A percentile compares a stretch with the other conserved stretches of the same genome.
These are phyloP conservation scores for Scleromitrula shiraiana DNA, from an alignment of 2,329 filamentous ascomycete genomes.

Conservation along the genomic window DNA sequence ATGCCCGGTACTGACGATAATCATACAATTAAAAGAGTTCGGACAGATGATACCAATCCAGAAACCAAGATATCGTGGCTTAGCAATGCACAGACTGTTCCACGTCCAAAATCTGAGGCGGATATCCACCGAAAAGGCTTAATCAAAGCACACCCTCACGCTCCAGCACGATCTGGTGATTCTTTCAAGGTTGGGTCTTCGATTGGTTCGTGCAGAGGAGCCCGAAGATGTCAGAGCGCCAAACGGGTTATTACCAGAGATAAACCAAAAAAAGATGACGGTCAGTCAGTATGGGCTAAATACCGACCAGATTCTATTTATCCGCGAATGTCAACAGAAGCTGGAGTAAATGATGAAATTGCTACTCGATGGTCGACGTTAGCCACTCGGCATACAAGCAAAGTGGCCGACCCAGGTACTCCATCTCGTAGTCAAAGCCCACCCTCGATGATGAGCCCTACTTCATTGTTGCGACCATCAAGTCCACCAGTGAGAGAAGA, in stretches of 20 bases:
- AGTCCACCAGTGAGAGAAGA: no score
- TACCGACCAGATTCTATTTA: neutral
- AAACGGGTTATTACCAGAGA: conserved; percentile 11
- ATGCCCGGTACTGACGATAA: neutral
- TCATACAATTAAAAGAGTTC: no score
- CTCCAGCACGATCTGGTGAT: conserved; percentile 13
- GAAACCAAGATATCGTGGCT: neutral
- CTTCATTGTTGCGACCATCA: no score
- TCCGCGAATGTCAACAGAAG: neutral
- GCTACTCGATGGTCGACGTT: neutral
- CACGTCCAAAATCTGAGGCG: conserved; percentile 1
- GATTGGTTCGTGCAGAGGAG: conserved; percentile 14
- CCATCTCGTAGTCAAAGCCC: neutral
- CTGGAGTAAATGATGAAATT: neutral
- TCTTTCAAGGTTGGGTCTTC: conserved; percentile 14
- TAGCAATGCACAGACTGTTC: neutral
- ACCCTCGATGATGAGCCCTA: neutral
- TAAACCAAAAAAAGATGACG: no score
- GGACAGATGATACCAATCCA: no score
- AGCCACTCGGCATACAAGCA: neutral
- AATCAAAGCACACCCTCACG: conserved; percentile 15
- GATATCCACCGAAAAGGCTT: neutral
- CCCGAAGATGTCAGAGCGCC: conserved; percentile 14
- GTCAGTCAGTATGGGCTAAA: neutral
- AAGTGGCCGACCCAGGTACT: neutral